A percentile compares a stretch with the other conserved stretches of the same genome.
These are phyloP conservation scores for Hyphopichia burtonii DNA, from an alignment of 1,139 yeast species.

Conservation along the genomic window DNA sequence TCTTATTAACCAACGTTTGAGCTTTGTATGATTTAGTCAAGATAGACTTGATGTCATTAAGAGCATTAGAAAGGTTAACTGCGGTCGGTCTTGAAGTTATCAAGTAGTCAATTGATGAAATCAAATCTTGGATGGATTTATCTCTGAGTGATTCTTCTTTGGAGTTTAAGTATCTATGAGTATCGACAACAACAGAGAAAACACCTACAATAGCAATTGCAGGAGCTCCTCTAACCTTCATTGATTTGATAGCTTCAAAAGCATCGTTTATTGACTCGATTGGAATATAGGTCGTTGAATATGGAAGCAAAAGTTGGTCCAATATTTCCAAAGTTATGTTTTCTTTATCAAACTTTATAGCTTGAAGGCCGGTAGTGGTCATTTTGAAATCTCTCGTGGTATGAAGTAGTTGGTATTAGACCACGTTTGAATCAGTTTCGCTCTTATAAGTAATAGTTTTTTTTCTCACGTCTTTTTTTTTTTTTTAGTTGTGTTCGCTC, in stretches of 20 bases:
- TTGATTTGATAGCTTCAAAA: conserved; percentile 72
- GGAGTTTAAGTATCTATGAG: conserved; percentile 23
- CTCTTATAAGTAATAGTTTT: no score
- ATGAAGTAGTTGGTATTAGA: no score
- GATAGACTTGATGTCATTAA: conserved; percentile 53
- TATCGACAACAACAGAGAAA: conserved; percentile 76
- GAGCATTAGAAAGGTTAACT: conserved; percentile 83
- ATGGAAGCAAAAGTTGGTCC: conserved; percentile 83
- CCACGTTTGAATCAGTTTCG: no score
- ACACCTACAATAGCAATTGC: conserved; percentile 97
- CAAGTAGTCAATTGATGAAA: conserved; percentile 57
- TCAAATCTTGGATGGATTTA: conserved; percentile 30
- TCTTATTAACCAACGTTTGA: conserved; percentile 17
- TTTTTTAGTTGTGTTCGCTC: neutral
- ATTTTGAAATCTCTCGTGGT: no score
- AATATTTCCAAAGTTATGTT: conserved; percentile 55
- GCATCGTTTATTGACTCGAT: conserved; percentile 70
- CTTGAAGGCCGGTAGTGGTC: conserved; percentile 42
- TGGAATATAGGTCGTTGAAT: conserved; percentile 64
- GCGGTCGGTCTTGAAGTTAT: conserved; percentile 92
- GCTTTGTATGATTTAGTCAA: conserved; percentile 16
- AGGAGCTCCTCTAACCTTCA: conserved; percentile 98
- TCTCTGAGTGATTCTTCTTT: conserved; percentile 10
- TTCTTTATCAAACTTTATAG: conserved; percentile 63
- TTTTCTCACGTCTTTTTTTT: neutral